Percentiles rank a stretch among this genome's conserved stretches.
Evolutionary conservation across 345 rosid genomes (phyloP).

Genomic region (Acer negundo): DNA sequence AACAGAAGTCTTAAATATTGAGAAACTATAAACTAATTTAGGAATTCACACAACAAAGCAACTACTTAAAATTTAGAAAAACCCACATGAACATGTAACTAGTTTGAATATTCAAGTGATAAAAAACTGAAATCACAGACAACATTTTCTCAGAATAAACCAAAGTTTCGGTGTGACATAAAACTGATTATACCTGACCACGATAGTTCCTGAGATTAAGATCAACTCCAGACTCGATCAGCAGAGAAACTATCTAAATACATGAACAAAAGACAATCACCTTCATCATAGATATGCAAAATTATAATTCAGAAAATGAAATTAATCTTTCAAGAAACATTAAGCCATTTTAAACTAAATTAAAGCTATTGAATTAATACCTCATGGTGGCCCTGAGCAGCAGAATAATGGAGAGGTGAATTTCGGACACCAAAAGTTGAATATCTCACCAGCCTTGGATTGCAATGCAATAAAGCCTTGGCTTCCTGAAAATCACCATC

Average conservation of each 20-base stretch:
- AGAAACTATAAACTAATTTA: slow-evolving; percentile 8
- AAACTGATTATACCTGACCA: slow-evolving; percentile 69
- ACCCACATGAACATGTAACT: background rate
- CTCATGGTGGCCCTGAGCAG: slow-evolving; percentile 99
- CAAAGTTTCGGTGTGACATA: no score
- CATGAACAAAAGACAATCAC: slow-evolving; percentile 11
- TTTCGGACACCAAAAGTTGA: slow-evolving; percentile 94
- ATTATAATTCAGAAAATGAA: no score
- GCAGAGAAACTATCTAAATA: slow-evolving; percentile 78
- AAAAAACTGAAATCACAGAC: no score
- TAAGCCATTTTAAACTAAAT: background rate
- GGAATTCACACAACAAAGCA: background rate
- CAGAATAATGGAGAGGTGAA: slow-evolving; percentile 96
- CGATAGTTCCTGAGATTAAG: slow-evolving; percentile 96
- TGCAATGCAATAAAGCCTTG: slow-evolving; percentile 86
- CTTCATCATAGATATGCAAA: no score
- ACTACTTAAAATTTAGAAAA: background rate
- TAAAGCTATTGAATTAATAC: slow-evolving; percentile 38
- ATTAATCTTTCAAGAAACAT: no score
- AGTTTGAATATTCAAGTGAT: no score
- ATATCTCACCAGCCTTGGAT: slow-evolving; percentile 89
- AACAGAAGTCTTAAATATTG: background rate
- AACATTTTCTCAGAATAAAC: no score
- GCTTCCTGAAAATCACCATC: slow-evolving; percentile 98
- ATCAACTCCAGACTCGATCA: slow-evolving; percentile 97